These are phyloP conservation scores for Calonectria pseudoreteaudii DNA, from an alignment of 2,329 filamentous ascomycete species.

Conservation along the genomic window DNA sequence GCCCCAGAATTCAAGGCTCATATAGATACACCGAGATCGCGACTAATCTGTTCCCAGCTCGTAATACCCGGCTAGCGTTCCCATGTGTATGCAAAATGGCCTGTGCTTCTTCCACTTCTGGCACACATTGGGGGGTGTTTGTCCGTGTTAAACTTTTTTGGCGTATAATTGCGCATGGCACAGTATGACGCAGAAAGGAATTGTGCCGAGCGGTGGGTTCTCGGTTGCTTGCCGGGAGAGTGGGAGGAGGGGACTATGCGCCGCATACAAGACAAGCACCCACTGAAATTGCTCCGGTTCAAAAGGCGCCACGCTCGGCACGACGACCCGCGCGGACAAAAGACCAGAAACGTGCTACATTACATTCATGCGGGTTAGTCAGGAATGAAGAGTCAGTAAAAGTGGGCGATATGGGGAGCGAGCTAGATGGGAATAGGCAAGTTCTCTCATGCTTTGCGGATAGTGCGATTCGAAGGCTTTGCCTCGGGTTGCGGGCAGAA, in stretches of 20 bases:
- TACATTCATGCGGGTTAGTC: neutral
- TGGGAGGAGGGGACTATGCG: neutral
- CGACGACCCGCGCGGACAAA: neutral
- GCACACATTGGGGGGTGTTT: neutral
- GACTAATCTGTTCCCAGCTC: neutral
- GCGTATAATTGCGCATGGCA: neutral
- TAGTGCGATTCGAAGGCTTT: neutral
- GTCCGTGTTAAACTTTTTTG: neutral
- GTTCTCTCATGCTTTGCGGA: neutral
- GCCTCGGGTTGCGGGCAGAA: neutral
- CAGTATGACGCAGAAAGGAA: neutral
- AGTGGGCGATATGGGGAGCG: neutral
- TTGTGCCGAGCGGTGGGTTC: neutral
- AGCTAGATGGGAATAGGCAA: neutral
- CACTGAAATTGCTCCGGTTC: neutral
- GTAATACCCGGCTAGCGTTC: slow-evolving; percentile 4
- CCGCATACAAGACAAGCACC: too few species aligned
- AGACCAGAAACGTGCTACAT: neutral
- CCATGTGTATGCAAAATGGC: neutral
- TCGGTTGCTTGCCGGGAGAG: neutral
- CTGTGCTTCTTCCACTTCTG: neutral
- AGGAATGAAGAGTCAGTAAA: neutral
- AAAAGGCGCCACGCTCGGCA: neutral
- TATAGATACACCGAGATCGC: neutral
- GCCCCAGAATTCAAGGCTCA: slow-evolving; percentile 3